Evolutionary conservation across 140 eudicot species (phyloP).

Genomic region (Anethum foeniculum): DNA sequence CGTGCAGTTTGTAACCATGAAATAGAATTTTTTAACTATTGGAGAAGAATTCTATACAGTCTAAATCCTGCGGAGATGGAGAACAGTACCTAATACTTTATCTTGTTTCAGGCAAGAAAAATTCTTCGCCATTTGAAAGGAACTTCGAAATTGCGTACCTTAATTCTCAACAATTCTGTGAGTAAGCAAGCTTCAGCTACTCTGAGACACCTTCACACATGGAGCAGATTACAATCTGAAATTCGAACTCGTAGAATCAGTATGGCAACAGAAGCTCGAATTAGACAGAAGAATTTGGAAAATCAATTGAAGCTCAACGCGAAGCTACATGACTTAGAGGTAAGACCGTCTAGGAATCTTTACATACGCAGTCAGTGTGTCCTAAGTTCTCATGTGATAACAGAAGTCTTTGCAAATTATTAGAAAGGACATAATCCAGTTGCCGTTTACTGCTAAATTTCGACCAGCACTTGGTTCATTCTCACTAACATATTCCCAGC

Average conservation of each 20-base stretch:
- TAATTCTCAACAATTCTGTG: slow-evolving; percentile 41
- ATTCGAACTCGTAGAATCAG: slow-evolving; percentile 53
- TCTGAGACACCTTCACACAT: slow-evolving; percentile 67
- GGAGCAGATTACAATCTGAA: slow-evolving; percentile 71
- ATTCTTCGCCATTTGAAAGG: slow-evolving; percentile 38
- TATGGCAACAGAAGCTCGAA: slow-evolving; percentile 67
- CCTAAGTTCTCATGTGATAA: background rate
- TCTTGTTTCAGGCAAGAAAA: slow-evolving; percentile 59
- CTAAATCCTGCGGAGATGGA: background rate
- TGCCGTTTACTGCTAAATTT: background rate
- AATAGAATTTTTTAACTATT: background rate
- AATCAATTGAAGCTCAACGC: slow-evolving; percentile 75
- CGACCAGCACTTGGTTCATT: background rate
- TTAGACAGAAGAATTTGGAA: slow-evolving; percentile 71
- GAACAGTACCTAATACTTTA: background rate
- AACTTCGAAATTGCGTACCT: slow-evolving; percentile 39
- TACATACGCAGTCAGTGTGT: background rate
- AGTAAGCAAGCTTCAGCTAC: slow-evolving; percentile 63
- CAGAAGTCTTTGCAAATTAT: background rate
- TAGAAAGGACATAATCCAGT: background rate
- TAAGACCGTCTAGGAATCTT: slow-evolving; percentile 1
- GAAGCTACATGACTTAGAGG: slow-evolving; percentile 61
- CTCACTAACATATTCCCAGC: background rate
- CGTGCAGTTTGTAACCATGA: background rate
- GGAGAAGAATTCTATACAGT: too few relatives aligned